These are phyloP conservation scores for Polyporus arcularius DNA, from an alignment of 768 basidiomycete species.

Conservation along the genomic window DNA sequence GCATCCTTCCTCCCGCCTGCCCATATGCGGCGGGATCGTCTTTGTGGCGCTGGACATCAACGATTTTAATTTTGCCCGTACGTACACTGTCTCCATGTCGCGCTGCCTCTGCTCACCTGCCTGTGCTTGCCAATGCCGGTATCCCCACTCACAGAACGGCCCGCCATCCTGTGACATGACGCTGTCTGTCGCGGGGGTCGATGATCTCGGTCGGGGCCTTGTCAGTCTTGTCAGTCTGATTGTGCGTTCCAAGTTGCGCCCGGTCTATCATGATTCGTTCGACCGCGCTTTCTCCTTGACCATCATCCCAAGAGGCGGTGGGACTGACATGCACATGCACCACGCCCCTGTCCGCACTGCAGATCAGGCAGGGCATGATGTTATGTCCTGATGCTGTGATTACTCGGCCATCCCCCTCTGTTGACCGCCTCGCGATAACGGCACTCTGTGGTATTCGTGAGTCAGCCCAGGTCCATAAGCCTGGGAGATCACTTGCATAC, in stretches of 20 bases:
- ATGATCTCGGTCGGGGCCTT: not conserved
- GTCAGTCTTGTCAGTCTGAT: slow-evolving; percentile 2
- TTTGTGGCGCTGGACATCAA: slow-evolving; percentile 6
- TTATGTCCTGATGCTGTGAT: not conserved
- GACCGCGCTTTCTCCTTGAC: slow-evolving; percentile 5
- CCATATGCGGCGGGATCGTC: slow-evolving; percentile 14
- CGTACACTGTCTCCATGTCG: not conserved
- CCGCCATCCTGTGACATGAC: not conserved
- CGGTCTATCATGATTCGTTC: slow-evolving; percentile 12
- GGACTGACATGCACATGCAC: not conserved
- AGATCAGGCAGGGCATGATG: slow-evolving; percentile 5
- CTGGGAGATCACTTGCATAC: slow-evolving; percentile 9
- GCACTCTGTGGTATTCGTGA: not conserved
- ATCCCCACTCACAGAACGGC: too few species aligned
- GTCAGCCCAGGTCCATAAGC: slow-evolving; percentile 4
- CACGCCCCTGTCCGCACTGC: not conserved
- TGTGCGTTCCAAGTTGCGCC: slow-evolving; percentile 7
- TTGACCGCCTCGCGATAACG: not conserved
- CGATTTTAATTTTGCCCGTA: slow-evolving; percentile 2
- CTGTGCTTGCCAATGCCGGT: not conserved
- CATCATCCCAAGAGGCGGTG: slow-evolving; percentile 4
- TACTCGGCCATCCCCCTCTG: not conserved
- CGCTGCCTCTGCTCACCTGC: not conserved
- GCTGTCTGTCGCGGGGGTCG: slow-evolving; percentile 7
- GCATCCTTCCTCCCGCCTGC: not conserved